Evolutionary conservation across 1,284 basidiomycete genomes (phyloP).

Genomic region (Paramarasmius palmivorus): DNA sequence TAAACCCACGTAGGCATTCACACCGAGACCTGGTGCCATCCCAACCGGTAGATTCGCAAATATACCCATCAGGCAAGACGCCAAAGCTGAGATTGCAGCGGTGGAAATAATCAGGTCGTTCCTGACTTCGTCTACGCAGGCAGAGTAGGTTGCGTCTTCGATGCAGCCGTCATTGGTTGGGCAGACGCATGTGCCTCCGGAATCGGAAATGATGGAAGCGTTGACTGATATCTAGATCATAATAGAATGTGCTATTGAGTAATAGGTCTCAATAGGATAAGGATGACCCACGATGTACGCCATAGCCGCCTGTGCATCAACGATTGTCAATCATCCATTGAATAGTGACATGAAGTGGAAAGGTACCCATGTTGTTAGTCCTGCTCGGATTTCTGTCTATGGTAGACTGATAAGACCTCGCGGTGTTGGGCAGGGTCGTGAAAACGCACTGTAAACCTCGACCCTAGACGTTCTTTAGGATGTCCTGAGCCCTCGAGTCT

Average conservation of each 20-base stretch:
- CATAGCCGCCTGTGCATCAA: constrained; percentile 56
- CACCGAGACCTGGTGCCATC: constrained; percentile 78
- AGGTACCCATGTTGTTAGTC: constrained; percentile 79
- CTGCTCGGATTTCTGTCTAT: constrained; percentile 81
- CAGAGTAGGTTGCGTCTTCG: constrained; percentile 61
- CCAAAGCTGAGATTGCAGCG: constrained; percentile 74
- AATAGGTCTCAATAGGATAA: constrained; percentile 6
- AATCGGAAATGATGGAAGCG: constrained; percentile 72
- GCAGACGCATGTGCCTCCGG: constrained; percentile 85
- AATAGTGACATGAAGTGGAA: not conserved
- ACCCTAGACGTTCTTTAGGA: constrained; percentile 71
- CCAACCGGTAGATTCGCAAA: constrained; percentile 86
- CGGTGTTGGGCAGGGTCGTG: not conserved
- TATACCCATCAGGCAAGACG: constrained; percentile 81
- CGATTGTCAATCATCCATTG: constrained; percentile 1
- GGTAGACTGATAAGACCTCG: constrained; percentile 1
- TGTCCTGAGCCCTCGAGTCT: constrained; percentile 83
- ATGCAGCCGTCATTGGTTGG: constrained; percentile 46
- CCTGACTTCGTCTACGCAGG: constrained; percentile 67
- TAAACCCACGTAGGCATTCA: constrained; percentile 84
- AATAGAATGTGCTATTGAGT: constrained; percentile 21
- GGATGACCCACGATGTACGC: constrained; percentile 48
- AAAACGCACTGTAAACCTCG: constrained; percentile 66
- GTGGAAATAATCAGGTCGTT: constrained; percentile 80
- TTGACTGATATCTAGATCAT: constrained; percentile 76